Percentiles rank a stretch among this genome's conserved stretches.
These are phyloP conservation scores for Ophiostoma sp. DNA, from an alignment of 2,329 filamentous ascomycete genomes.

Conservation along the genomic window DNA sequence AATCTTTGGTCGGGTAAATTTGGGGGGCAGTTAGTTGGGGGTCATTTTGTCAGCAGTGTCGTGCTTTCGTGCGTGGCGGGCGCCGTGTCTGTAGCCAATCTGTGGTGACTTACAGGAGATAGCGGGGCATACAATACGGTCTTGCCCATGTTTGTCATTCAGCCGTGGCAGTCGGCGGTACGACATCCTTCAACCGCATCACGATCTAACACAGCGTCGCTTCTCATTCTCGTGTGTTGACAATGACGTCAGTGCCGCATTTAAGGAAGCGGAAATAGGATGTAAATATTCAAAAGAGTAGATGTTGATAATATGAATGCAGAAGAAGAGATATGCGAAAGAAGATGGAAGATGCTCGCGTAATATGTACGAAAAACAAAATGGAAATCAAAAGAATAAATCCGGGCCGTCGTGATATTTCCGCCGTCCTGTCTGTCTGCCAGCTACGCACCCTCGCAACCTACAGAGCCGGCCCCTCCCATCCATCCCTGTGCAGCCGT, in stretches of 20 bases:
- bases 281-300: not conserved
- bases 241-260: not conserved
- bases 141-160: not conserved
- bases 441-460: not conserved
- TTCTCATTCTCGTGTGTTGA: not conserved
- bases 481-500: conserved; percentile 75
- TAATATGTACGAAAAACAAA: not conserved
- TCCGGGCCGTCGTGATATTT: not conserved
- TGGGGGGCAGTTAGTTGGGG: not conserved
- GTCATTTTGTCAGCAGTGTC: too few species aligned
- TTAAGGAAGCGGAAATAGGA: not conserved
- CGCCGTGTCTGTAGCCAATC: not conserved
- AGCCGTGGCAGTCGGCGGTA: not conserved
- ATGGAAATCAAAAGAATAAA: not conserved
- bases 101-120: too few species aligned
- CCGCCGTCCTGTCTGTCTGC: not conserved
- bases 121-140: too few species aligned
- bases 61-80: not conserved
- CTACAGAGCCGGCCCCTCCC: conserved; percentile 68
- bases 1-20: not conserved
- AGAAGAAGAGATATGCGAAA: not conserved
- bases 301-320: not conserved
- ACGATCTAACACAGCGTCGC: not conserved
- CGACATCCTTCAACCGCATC: not conserved
- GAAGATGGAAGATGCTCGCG: not conserved